phyloP scores from a whole-genome alignment of 768 basidiomycete genomes.

The Psilocybe tampanensis region DNA sequence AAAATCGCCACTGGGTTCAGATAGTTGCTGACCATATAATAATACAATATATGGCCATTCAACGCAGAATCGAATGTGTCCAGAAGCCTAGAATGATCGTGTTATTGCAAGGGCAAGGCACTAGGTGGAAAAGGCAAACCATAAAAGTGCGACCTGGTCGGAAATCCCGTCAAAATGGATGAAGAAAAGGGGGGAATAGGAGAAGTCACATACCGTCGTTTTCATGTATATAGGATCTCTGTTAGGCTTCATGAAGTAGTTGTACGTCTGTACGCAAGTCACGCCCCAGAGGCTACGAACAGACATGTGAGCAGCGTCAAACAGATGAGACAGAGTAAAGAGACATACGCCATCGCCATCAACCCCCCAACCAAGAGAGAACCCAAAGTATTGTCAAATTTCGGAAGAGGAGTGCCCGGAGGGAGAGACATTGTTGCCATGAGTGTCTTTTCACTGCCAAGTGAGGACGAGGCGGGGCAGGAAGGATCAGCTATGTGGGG shows the following conservation, averaged over 20 bases:
- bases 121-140: conserved; percentile 14
- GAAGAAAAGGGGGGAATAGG: not conserved
- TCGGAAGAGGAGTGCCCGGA: conserved; percentile 10
- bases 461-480: not conserved
- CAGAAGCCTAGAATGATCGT: conserved; percentile 51
- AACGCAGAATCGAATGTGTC: conserved; percentile 60
- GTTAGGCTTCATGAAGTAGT: conserved; percentile 44
- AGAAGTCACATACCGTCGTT: conserved; percentile 33
- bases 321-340: conserved; percentile 2
- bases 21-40: conserved; percentile 60
- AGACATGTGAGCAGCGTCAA: not conserved
- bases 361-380: conserved; percentile 57
- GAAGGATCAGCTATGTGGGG: not conserved
- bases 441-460: not conserved
- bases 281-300: conserved; percentile 56
- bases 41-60: conserved; percentile 57
- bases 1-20: conserved; percentile 45
- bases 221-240: conserved; percentile 30
- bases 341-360: conserved; percentile 50
- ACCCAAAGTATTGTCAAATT: conserved; percentile 54
- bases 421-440: conserved; percentile 6
- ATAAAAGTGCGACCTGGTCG: conserved; percentile 34
- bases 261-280: conserved; percentile 55
- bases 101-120: not conserved
- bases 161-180: not conserved